Conservation (phyloP, 2,329 filamentous ascomycete genomes). For the Trichoderma atroviride region DNA sequence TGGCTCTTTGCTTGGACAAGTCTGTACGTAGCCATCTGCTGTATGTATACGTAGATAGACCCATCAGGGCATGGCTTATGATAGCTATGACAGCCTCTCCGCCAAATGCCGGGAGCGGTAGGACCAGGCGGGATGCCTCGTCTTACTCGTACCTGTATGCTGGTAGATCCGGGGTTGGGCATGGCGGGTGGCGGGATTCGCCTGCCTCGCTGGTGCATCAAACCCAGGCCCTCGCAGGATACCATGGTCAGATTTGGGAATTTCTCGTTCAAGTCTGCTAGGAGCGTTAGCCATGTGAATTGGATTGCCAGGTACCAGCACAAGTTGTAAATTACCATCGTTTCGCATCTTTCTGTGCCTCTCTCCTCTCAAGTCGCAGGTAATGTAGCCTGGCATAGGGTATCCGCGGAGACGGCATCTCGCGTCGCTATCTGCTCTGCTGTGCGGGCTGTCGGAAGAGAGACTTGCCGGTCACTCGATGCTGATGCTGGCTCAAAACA, state of each 20-base stretch:
- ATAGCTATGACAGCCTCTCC: not conserved
- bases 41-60: not conserved
- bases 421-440: not conserved
- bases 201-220: not conserved
- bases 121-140: not conserved
- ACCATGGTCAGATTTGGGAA: not conserved
- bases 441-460: slow-evolving; percentile 13
- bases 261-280: not conserved
- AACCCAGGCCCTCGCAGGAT: not conserved
- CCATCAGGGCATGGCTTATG: not conserved
- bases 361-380: not conserved
- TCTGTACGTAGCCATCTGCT: too few relatives aligned
- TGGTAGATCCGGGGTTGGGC: slow-evolving; percentile 5
- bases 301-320: not conserved
- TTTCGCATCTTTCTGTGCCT: not conserved
- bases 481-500: not conserved
- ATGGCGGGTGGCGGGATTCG: not conserved
- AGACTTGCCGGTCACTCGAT: slow-evolving; percentile 16
- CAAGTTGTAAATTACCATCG: not conserved
- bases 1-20: not conserved
- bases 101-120: not conserved
- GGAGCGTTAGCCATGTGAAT: not conserved
- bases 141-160: not conserved
- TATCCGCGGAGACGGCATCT: not conserved
- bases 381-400: not conserved